phyloP scores from a whole-genome alignment of 2,329 filamentous ascomycete species.

The Salinomyces thailandicus region DNA sequence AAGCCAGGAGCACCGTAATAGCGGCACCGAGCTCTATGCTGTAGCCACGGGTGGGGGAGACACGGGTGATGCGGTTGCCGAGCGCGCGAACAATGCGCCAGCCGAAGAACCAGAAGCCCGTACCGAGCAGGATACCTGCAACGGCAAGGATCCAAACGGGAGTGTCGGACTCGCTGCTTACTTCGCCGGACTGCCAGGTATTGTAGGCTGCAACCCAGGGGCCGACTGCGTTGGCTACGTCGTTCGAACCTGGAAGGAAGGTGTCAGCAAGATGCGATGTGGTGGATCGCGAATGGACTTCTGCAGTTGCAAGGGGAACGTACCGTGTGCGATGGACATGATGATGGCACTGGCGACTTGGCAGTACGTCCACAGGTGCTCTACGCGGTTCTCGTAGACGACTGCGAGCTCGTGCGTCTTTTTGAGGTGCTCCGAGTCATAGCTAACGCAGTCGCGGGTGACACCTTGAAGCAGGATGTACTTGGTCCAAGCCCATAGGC shows the following conservation, averaged over 20 bases:
- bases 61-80: slow-evolving; percentile 51
- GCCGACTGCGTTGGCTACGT: slow-evolving; percentile 50
- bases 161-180: slow-evolving; percentile 40
- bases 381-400: slow-evolving; percentile 48
- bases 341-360: slow-evolving; percentile 60
- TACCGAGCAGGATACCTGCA: slow-evolving; percentile 41
- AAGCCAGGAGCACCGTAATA: slow-evolving; percentile 52
- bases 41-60: slow-evolving; percentile 49
- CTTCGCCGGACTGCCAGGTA: slow-evolving; percentile 42
- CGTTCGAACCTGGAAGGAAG: too few species aligned
- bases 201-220: slow-evolving; percentile 52
- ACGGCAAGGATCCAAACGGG: slow-evolving; percentile 52
- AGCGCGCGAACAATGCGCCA: slow-evolving; percentile 54
- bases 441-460: slow-evolving; percentile 15
- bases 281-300: too few species aligned
- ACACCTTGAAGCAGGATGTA: slow-evolving; percentile 16
- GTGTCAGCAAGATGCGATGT: too few species aligned
- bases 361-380: slow-evolving; percentile 55
- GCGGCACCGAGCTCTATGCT: slow-evolving; percentile 51
- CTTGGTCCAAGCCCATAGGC: slow-evolving; percentile 10
- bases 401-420: slow-evolving; percentile 28
- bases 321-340: slow-evolving; percentile 55
- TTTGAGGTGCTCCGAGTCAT: slow-evolving; percentile 39
- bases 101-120: slow-evolving; percentile 51
- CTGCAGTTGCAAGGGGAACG: too few species aligned